These are phyloP conservation scores for Blastocystis hominis DNA, from an alignment of 352 stramenopile species.

Conservation along the genomic window DNA sequence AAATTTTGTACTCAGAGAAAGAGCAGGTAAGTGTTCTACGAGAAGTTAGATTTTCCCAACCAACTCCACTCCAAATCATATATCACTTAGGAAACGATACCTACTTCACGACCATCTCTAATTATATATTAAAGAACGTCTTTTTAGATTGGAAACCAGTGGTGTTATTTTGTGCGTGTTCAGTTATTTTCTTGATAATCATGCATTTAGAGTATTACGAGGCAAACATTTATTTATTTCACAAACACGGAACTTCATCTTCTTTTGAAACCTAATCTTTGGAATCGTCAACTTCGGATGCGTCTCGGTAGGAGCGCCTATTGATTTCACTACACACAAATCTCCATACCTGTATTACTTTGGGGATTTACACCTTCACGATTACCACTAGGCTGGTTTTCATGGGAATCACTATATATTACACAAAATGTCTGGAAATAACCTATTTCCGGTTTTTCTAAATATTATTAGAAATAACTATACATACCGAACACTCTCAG, in stretches of 20 bases:
- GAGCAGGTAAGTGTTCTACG: conserved; percentile 64
- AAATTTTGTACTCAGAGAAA: conserved; percentile 85
- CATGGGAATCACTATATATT: no score
- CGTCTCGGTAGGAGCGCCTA: no score
- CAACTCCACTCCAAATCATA: not conserved
- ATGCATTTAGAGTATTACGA: not conserved
- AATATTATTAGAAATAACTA: no score
- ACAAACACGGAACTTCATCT: no score
- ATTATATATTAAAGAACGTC: conserved; percentile 53
- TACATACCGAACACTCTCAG: not conserved
- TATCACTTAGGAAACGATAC: not conserved
- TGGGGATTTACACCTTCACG: not conserved
- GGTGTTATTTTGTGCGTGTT: not conserved
- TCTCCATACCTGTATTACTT: no score
- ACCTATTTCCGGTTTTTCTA: no score
- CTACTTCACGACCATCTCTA: conserved; percentile 40
- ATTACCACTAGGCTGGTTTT: not conserved
- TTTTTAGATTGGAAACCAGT: not conserved
- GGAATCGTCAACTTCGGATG: no score
- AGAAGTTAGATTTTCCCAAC: not conserved
- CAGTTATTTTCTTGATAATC: not conserved
- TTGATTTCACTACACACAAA: no score
- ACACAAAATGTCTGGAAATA: no score
- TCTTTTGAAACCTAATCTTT: no score
- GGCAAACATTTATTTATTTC: not conserved